A percentile compares a stretch with the other conserved stretches of the same genome.
phyloP scores from a whole-genome alignment of 768 basidiomycete species.

The Trametes elegans region DNA sequence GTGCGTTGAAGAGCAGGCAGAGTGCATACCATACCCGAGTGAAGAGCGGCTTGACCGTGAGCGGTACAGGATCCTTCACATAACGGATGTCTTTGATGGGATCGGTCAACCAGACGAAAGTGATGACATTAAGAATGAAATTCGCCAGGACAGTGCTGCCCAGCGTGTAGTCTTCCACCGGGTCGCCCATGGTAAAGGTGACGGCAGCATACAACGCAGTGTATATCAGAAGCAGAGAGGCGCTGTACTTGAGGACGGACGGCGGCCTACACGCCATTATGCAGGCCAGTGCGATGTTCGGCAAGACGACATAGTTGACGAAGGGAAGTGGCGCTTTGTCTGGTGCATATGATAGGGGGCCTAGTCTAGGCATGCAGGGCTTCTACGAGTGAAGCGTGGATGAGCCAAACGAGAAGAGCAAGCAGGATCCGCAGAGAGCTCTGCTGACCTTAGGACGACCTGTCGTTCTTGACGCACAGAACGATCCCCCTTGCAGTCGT shows the following conservation, averaged over 20 bases:
- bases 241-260: neutral
- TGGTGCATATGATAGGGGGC: neutral
- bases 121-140: constrained; percentile 1
- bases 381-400: too few relatives aligned
- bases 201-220: neutral
- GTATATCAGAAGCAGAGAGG: neutral
- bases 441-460: too few relatives aligned
- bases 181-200: neutral
- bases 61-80: neutral
- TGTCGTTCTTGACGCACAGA: too few relatives aligned
- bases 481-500: too few relatives aligned
- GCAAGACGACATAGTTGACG: neutral
- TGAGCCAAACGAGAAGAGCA: too few relatives aligned
- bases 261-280: neutral
- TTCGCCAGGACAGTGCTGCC: constrained; percentile 10
- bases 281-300: neutral
- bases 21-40: constrained; percentile 2
- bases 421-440: too few relatives aligned
- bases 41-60: constrained; percentile 1
- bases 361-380: too few relatives aligned
- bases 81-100: constrained; percentile 8
- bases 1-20: constrained; percentile 11
- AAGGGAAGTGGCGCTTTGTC: neutral
- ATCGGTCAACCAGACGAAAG: constrained; percentile 6
- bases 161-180: constrained; percentile 1